phyloP scores from a whole-genome alignment of 768 basidiomycete genomes.

The Russula brevipes region DNA sequence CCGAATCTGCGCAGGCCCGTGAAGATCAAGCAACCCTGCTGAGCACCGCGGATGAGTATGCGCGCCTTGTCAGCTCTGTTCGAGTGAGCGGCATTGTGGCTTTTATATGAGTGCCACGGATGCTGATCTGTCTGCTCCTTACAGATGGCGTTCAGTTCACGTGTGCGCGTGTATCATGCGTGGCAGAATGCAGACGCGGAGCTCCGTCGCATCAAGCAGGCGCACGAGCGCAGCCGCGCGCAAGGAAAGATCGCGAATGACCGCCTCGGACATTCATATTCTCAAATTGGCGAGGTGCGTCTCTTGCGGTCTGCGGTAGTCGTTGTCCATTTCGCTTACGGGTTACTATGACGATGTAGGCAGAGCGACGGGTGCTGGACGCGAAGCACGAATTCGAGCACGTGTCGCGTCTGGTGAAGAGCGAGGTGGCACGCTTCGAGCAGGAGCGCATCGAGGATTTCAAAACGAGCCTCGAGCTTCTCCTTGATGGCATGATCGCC shows the following conservation, averaged over 20 bases:
- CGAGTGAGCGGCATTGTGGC: slow-evolving; percentile 46
- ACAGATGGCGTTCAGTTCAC: slow-evolving; percentile 82
- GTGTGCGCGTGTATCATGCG: slow-evolving; percentile 72
- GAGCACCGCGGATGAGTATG: slow-evolving; percentile 88
- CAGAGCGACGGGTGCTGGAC: slow-evolving; percentile 78
- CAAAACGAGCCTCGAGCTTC: slow-evolving; percentile 73
- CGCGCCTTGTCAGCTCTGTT: slow-evolving; percentile 84
- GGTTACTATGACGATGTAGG: slow-evolving; percentile 39
- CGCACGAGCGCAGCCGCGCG: slow-evolving; percentile 76
- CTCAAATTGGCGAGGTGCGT: slow-evolving; percentile 74
- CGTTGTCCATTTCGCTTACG: neutral
- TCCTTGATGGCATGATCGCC: slow-evolving; percentile 81
- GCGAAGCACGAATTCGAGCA: slow-evolving; percentile 86
- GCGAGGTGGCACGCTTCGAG: slow-evolving; percentile 88
- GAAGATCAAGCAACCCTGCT: slow-evolving; percentile 79
- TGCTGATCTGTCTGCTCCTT: neutral
- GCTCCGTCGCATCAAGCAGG: slow-evolving; percentile 61
- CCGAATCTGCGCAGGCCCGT: slow-evolving; percentile 69
- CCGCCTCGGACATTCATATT: slow-evolving; percentile 64
- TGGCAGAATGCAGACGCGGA: slow-evolving; percentile 83
- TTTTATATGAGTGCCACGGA: neutral
- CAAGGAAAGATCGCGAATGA: slow-evolving; percentile 72
- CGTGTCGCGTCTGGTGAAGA: slow-evolving; percentile 81
- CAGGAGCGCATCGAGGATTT: slow-evolving; percentile 92
- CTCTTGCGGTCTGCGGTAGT: neutral